phyloP scores from a whole-genome alignment of 2,329 filamentous ascomycete species.

The Phialophora macrospora region DNA sequence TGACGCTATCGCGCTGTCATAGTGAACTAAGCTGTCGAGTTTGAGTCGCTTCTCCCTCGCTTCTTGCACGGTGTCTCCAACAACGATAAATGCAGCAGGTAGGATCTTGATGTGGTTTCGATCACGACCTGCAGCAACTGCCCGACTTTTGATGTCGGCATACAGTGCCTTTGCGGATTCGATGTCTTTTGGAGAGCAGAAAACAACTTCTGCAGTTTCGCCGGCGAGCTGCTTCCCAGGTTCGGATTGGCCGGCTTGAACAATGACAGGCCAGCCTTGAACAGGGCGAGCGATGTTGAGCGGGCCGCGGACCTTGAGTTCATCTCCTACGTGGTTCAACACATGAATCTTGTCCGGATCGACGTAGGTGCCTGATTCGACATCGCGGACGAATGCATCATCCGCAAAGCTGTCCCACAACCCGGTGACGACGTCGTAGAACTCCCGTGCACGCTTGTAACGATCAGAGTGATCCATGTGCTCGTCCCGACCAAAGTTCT shows the following conservation, averaged over 20 bases:
- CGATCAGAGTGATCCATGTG: constrained; percentile 57
- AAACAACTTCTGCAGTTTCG: constrained; percentile 60
- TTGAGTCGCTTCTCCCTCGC: constrained; percentile 56
- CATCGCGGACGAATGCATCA: constrained; percentile 59
- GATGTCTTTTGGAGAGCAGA: constrained; percentile 57
- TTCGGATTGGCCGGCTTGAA: constrained; percentile 61
- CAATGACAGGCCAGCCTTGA: constrained; percentile 62
- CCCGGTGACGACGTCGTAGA: constrained; percentile 60
- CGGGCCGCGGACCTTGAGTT: constrained; percentile 55
- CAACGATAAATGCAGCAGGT: constrained; percentile 57
- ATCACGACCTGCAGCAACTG: constrained; percentile 52
- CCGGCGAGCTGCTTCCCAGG: constrained; percentile 58
- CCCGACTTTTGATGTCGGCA: constrained; percentile 57
- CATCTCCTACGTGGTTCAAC: constrained; percentile 57
- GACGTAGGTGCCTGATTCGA: constrained; percentile 55
- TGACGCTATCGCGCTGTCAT: constrained; percentile 60
- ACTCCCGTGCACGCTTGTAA: constrained; percentile 59
- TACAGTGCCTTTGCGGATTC: constrained; percentile 56
- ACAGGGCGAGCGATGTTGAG: constrained; percentile 60
- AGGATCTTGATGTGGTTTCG: constrained; percentile 58
- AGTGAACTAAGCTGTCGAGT: constrained; percentile 59
- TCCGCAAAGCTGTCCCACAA: constrained; percentile 62
- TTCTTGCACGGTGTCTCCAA: constrained; percentile 57
- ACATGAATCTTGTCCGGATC: constrained; percentile 60
- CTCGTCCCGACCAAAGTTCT: constrained; percentile 59